Evolutionary conservation across 805 yeast genomes (phyloP), one percentile per base, ranked within the genome.

Genomic region (Yamadazyma endophytica): DNA sequence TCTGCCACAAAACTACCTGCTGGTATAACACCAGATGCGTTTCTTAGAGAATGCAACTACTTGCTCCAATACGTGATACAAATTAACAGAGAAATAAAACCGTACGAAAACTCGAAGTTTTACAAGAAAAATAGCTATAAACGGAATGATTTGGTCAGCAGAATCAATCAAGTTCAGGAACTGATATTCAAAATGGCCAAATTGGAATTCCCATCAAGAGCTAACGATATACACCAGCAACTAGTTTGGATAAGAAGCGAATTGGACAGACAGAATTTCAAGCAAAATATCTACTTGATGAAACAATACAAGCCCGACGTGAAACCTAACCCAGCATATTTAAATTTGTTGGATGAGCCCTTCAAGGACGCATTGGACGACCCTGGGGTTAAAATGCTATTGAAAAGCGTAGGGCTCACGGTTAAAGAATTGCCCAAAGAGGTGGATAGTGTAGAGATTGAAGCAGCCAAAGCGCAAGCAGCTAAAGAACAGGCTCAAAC

Each of bases 11-110:
- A 20, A 19, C 17, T 40, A 17, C 40, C 45, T 4, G 26, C 13
- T 28, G 18, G 21, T 16, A 35, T 50, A 20, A 44, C 49, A 6
- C 57, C 66, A 4, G 70, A 64, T 22, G 47, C 49, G 42, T 46
- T 64, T 9, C 44, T 62, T 17, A 44, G 61, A 29, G 71, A 64
- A 33, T 61, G 58, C 17, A 57, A 61, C 23, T 49, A 44, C 29
- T 48, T 64, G 16, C 47, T 64, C 5, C 65, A 59, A 36, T 53
- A 56, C 31, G 47, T 64, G 6, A 60, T 64, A 9, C 42, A 36
- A 24, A 32, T 60, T 29, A 52, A 57, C 32, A 50, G 44, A 8
- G 53, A 52, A 14, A 29, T 54, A 13, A 60, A 52, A 12, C 41
- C 40, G 25, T 39, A 35, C 17, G 37, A 36, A 13, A 39, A 35